Evolutionary conservation across 441 rosid species (phyloP).

Genomic region (Croton setiger): DNA sequence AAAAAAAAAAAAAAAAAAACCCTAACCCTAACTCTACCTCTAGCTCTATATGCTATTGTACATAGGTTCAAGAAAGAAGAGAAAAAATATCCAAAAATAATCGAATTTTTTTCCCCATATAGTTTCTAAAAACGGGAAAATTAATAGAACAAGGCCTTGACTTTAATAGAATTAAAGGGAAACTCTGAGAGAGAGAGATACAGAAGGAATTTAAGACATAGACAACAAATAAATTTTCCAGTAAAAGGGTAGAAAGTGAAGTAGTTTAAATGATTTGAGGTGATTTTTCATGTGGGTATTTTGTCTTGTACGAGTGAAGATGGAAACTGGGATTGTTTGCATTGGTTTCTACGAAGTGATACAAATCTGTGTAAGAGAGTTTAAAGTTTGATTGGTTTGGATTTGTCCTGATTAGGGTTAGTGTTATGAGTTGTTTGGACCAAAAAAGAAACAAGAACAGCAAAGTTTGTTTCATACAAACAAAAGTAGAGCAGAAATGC

Average conservation of each 20-base stretch:
- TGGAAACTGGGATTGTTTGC: constrained; percentile 40
- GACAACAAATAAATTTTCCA: constrained; percentile 25
- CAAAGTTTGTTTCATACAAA: constrained; percentile 18
- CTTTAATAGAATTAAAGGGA: constrained; percentile 27
- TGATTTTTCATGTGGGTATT: constrained; percentile 11
- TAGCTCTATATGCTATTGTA: background rate
- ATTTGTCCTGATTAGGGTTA: constrained; percentile 35
- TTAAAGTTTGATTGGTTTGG: constrained; percentile 30
- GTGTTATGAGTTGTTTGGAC: constrained; percentile 27
- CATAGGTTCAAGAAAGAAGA: background rate
- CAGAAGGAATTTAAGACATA: constrained; percentile 28
- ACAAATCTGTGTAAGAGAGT: constrained; percentile 34
- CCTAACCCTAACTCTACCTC: constrained; percentile 21
- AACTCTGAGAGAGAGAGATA: constrained; percentile 14
- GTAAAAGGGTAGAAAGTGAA: constrained; percentile 16
- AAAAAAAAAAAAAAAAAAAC: constrained; percentile 6
- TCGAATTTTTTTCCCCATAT: background rate
- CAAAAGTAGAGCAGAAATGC: constrained; percentile 33
- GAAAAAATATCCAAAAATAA: too few species aligned
- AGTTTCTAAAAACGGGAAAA: constrained; percentile 11
- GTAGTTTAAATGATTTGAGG: constrained; percentile 23
- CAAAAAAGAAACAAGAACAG: constrained; percentile 17
- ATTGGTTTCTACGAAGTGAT: constrained; percentile 32
- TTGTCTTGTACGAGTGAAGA: constrained; percentile 21
- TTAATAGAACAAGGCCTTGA: constrained; percentile 18